phyloP scores from a whole-genome alignment of 202 grass and related monocot genomes.

The Setaria viridis region DNA sequence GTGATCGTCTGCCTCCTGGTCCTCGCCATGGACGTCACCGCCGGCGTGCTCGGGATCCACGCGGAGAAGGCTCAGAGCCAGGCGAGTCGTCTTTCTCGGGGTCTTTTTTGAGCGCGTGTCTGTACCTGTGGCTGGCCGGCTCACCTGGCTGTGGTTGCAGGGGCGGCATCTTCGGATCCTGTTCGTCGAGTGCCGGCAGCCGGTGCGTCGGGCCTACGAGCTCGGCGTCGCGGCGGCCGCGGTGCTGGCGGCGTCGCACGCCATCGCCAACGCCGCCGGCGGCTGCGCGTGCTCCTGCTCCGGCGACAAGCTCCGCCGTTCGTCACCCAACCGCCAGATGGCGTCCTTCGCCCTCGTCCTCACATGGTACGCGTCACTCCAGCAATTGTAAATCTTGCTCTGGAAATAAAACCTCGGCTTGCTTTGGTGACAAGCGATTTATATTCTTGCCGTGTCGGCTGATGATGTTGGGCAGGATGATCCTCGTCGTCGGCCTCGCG shows the following conservation, averaged over 20 bases:
- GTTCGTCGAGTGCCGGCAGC: slow-evolving; percentile 82
- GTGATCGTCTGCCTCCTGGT: slow-evolving; percentile 78
- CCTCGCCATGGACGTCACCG: slow-evolving; percentile 73
- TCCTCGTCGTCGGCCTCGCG: slow-evolving; percentile 54
- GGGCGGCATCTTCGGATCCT: slow-evolving; percentile 60
- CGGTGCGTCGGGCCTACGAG: slow-evolving; percentile 75
- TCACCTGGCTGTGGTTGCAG: slow-evolving; percentile 38
- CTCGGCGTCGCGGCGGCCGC: slow-evolving; percentile 76
- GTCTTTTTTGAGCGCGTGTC: not conserved
- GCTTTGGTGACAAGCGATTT: slow-evolving; percentile 4
- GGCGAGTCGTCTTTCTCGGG: slow-evolving; percentile 41
- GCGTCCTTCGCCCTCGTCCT: slow-evolving; percentile 57
- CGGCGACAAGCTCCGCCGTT: slow-evolving; percentile 16
- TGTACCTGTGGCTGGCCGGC: not conserved
- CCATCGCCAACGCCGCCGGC: slow-evolving; percentile 69
- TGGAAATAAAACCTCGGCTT: not conserved
- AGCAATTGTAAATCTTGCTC: not conserved
- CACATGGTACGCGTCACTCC: slow-evolving; percentile 61
- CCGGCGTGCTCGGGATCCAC: slow-evolving; percentile 83
- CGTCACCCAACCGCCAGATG: slow-evolving; percentile 66
- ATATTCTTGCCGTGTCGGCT: not conserved
- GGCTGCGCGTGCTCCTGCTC: slow-evolving; percentile 75
- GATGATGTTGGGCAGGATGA: slow-evolving; percentile 50
- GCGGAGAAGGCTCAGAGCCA: slow-evolving; percentile 85
- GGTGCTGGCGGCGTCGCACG: slow-evolving; percentile 68